These are phyloP conservation scores for Diaporthe amygdali DNA, from an alignment of 2,329 filamentous ascomycete species.

Conservation along the genomic window DNA sequence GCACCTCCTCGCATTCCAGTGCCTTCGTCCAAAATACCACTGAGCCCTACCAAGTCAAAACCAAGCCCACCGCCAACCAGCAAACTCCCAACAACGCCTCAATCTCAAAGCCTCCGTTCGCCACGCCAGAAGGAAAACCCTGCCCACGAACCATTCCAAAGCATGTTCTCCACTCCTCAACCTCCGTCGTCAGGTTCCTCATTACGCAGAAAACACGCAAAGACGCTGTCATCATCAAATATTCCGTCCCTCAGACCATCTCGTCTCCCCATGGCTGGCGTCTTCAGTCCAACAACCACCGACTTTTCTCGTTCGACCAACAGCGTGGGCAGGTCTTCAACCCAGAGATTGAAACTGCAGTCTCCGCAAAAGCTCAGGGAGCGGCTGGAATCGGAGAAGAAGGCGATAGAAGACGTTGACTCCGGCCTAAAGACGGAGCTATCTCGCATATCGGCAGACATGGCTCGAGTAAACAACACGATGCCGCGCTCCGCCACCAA, in stretches of 20 bases:
- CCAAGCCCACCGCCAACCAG: slow-evolving; percentile 15
- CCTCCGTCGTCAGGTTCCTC: slow-evolving; percentile 21
- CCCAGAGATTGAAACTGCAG: slow-evolving; percentile 68
- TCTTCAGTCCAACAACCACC: slow-evolving; percentile 30
- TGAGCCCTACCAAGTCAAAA: slow-evolving; percentile 45
- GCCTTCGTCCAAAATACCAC: slow-evolving; percentile 55
- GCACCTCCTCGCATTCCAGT: slow-evolving; percentile 46
- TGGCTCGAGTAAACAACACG: slow-evolving; percentile 62
- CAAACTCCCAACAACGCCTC: slow-evolving; percentile 59
- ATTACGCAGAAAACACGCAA: slow-evolving; percentile 44
- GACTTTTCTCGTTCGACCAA: slow-evolving; percentile 34
- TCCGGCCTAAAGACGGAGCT: slow-evolving; percentile 76
- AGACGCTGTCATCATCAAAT: slow-evolving; percentile 57
- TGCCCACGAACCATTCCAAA: slow-evolving; percentile 16
- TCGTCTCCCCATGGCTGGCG: slow-evolving; percentile 34
- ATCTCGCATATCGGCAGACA: slow-evolving; percentile 79
- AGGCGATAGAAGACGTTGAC: slow-evolving; percentile 73
- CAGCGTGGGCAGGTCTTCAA: slow-evolving; percentile 42
- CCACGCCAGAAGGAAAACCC: slow-evolving; percentile 57
- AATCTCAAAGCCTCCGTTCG: slow-evolving; percentile 43
- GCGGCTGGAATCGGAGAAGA: slow-evolving; percentile 82
- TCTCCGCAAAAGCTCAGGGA: slow-evolving; percentile 80
- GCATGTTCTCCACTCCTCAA: slow-evolving; percentile 21
- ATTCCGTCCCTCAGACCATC: slow-evolving; percentile 59
- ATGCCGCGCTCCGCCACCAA: slow-evolving; percentile 41